phyloP scores from a whole-genome alignment of 192 early-diverging fungal genomes.

The Podila epicladia region DNA sequence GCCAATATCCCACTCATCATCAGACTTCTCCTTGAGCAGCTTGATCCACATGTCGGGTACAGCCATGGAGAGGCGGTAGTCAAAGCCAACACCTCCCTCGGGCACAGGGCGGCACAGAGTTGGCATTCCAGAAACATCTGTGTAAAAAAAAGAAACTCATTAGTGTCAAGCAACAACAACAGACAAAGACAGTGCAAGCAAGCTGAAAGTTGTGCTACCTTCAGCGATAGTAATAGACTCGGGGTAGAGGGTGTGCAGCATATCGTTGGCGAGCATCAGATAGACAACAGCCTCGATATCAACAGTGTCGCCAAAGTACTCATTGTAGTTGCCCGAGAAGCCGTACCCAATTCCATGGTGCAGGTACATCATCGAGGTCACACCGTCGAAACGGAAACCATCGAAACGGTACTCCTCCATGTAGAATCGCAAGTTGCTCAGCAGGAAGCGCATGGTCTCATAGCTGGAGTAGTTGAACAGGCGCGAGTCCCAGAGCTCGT shows the following conservation, averaged over 20 bases:
- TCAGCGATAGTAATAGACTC: constrained; percentile 91
- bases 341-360: constrained; percentile 96
- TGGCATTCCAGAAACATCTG: constrained; percentile 99
- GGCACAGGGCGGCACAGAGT: constrained; percentile 84
- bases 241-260: constrained; percentile 82
- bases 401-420: constrained; percentile 91
- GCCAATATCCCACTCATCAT: constrained; percentile 94
- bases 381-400: constrained; percentile 98
- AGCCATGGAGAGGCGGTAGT: constrained; percentile 97
- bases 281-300: constrained; percentile 91
- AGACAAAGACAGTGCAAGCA: not conserved
- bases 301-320: constrained; percentile 90
- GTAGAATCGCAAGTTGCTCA: constrained; percentile 96
- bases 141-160: not conserved
- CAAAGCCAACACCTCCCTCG: constrained; percentile 96
- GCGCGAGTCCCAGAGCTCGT: constrained; percentile 94
- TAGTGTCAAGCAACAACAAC: not conserved
- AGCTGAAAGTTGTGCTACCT: constrained; percentile 55
- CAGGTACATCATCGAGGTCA: constrained; percentile 95
- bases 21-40: constrained; percentile 87
- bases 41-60: constrained; percentile 99
- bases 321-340: constrained; percentile 92
- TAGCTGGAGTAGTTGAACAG: constrained; percentile 96
- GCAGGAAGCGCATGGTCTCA: constrained; percentile 92
- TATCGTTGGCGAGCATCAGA: constrained; percentile 79